phyloP scores from a whole-genome alignment of 495 filamentous ascomycete genomes.

The Xylona heveae region DNA sequence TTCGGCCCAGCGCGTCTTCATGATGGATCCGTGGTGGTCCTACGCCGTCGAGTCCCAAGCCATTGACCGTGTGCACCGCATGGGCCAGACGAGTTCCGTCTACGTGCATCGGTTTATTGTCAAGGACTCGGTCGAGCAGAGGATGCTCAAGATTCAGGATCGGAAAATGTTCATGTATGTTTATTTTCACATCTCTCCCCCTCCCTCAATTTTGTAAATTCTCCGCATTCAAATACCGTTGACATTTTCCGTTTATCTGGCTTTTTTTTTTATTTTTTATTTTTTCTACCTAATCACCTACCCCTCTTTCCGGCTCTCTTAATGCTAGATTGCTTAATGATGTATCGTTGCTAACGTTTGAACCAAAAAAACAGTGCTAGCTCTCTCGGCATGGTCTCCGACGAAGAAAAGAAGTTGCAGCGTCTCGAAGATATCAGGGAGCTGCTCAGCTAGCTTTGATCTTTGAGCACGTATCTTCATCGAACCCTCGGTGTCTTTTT shows the following conservation, averaged over 20 bases:
- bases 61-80: conserved; percentile 95
- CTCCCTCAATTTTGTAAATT: not conserved
- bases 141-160: conserved; percentile 87
- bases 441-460: conserved; percentile 47
- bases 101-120: conserved; percentile 72
- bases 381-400: conserved; percentile 76
- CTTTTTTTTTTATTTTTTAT: not conserved
- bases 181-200: conserved; percentile 1
- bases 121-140: conserved; percentile 75
- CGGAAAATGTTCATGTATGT: conserved; percentile 86
- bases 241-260: not conserved
- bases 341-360: conserved; percentile 8
- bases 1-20: conserved; percentile 66
- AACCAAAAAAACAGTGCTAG: conserved; percentile 71
- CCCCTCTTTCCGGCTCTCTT: conserved; percentile 1
- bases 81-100: conserved; percentile 84
- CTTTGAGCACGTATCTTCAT: no score
- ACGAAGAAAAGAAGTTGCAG: conserved; percentile 81
- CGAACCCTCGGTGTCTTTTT: no score
- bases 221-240: not conserved
- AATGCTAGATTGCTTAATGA: conserved; percentile 3
- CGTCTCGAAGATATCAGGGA: conserved; percentile 88
- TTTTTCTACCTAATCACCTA: conserved; percentile 2
- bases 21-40: conserved; percentile 99
- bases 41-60: conserved; percentile 93